Evolutionary conservation across 2,329 filamentous ascomycete species (phyloP), one percentile per base, ranked within the genome.

Genomic region (Hypoxylon rubiginosum): DNA sequence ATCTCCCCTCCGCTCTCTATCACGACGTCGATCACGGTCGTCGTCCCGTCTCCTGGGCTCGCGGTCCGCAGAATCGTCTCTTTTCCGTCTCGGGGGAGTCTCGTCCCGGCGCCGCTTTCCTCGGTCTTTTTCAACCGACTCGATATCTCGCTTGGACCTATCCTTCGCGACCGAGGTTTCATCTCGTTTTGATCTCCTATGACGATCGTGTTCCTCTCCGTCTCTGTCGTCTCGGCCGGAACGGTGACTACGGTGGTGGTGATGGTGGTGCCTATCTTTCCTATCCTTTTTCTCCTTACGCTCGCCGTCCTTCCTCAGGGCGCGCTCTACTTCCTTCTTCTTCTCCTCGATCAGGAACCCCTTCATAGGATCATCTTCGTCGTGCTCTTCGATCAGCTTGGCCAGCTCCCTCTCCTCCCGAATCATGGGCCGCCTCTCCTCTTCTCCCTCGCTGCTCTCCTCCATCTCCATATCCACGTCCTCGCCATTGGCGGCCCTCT

Each of bases 311-410:
- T 80, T 85, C 68, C 84, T 83, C 71, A 92, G 79, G 2, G 93
- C 94, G 63, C 87, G 86, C 58, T 91, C 89, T 11, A 97, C 87
- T 77, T 97, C 93, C 76, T 93, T 93, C 79, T 92, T 94, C 85
- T 98, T 97, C 80, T 97, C 92, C 69, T 95, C 88, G 55, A 97
- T 89, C 69, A 98, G 77, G 73, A 92, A 97, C 39, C 88, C 89
- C 80, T 97, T 97, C 96, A 99, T 99, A 0, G 96, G 96, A 78
- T 99, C 96, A 66, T 98, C 95, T 24, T 97, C 94, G 70, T 98
- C 96, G 69, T 97, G 91, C 15, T 95, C 90, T 58, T 87, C 82
- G 56, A 97, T 88, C 60, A 98, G 78, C 48, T 89, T 85, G 54
- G 88, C 88, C 53, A 98, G 80, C 77, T 98, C 94, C 59, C 84